Evolutionary conservation across 2,329 filamentous ascomycete species (phyloP), one percentile per base, ranked within the genome.

Genomic region (Talaromyces sp.): DNA sequence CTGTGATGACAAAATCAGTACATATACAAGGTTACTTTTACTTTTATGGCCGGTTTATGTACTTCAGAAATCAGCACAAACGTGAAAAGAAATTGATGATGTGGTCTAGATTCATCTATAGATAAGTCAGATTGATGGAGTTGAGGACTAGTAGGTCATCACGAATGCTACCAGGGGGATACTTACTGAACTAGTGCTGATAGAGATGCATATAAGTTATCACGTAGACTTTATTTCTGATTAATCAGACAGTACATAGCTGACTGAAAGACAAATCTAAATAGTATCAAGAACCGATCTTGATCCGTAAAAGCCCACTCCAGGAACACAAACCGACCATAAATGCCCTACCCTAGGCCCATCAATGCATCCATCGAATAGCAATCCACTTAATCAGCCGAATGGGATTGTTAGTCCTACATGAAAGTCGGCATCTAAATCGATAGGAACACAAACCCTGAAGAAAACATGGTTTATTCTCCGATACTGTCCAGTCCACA

Each of bases 41-140:
- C 25, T 49, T 15, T 5, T 1, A 11, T 5, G 15, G 10, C 13
- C 11, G 1, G 10, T 8, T 3, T 53, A 11, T 27, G 5, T 31
- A 29, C 27, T 53, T 31, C 27, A 17, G 3, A 5, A 31, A 53
- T 51, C 25, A 53, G 49, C 49, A 31, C 5, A 29, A 31, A 31
- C 19, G 27, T 29, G 15, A 7, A 53, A 15, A 51, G n/a, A n/a
- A 5, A 10, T 29, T 53, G 49, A 29, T 53, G 49, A 53, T 53
- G 49, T 45, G 49, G 49, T 31, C 49, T 53, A 53, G 49, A 53
- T 53, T n/a, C 25, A 51, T 51, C 49, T 53, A 53, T 8, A 17
- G 17, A 27, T 49, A 7, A 13, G 45, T 13, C 17, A 49, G 43
- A 27, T 49, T 22, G 19, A 25, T 49, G 22, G 45, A 6, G 22